A percentile compares a stretch with the other conserved stretches of the same genome.
Conservation (phyloP, 495 filamentous ascomycete genomes). For the Trichocladium uniseriatum region DNA sequence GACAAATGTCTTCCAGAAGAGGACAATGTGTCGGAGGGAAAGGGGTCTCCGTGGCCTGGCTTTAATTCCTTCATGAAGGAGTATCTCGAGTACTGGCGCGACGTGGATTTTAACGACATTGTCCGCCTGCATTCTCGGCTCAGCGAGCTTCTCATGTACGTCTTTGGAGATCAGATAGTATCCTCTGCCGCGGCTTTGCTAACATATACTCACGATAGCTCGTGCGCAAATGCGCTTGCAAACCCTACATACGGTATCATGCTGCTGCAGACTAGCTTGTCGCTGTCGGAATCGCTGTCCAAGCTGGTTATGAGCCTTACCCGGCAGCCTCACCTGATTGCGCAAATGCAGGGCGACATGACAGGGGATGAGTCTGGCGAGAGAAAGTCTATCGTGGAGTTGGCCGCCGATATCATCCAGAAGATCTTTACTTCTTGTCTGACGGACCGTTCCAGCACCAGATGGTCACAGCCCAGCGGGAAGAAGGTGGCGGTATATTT, state of each 20-base stretch:
- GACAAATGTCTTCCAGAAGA: slow-evolving; percentile 45
- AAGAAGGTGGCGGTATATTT: slow-evolving; percentile 82
- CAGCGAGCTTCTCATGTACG: slow-evolving; percentile 62
- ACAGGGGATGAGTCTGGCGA: slow-evolving; percentile 48
- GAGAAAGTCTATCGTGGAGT: slow-evolving; percentile 69
- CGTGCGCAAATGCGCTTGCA: slow-evolving; percentile 70
- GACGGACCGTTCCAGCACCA: slow-evolving; percentile 62
- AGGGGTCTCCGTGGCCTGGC: slow-evolving; percentile 58
- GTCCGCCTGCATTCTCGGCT: slow-evolving; percentile 66
- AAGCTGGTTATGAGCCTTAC: slow-evolving; percentile 74
- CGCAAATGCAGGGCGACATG: slow-evolving; percentile 41
- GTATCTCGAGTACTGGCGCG: slow-evolving; percentile 70
- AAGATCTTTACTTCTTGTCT: slow-evolving; percentile 87
- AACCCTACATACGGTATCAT: slow-evolving; percentile 69
- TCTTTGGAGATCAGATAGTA: slow-evolving; percentile 2
- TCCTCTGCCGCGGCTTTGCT: neutral
- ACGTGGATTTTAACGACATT: slow-evolving; percentile 64
- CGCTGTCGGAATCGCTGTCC: slow-evolving; percentile 65
- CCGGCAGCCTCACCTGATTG: slow-evolving; percentile 59
- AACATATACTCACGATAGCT: slow-evolving; percentile 32
- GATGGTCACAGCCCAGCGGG: slow-evolving; percentile 56
- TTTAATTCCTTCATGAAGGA: slow-evolving; percentile 69
- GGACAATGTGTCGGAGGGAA: slow-evolving; percentile 37
- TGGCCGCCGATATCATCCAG: slow-evolving; percentile 76
- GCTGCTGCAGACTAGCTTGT: slow-evolving; percentile 66